Conservation (phyloP, 106 monocot genomes). For the Posidonia australis region DNA sequence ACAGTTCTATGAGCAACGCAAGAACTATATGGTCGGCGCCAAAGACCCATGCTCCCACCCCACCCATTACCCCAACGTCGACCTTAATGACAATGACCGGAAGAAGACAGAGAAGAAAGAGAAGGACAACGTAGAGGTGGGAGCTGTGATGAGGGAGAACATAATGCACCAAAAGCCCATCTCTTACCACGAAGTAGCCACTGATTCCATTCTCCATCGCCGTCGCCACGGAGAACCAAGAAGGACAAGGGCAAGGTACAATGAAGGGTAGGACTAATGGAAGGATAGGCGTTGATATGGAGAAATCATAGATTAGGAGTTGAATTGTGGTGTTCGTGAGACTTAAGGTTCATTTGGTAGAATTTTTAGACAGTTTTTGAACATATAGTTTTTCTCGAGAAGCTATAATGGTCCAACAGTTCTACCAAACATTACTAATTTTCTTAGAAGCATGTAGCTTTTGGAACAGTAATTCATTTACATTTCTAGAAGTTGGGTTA, state of each 20-base stretch:
- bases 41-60: constrained; percentile 2
- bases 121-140: background rate
- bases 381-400: constrained; percentile 84
- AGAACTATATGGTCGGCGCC: constrained; percentile 26
- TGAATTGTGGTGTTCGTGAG: constrained; percentile 80
- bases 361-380: constrained; percentile 80
- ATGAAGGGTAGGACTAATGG: constrained; percentile 6
- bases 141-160: constrained; percentile 20
- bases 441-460: too few species aligned
- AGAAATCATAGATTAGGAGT: constrained; percentile 20
- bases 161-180: constrained; percentile 8
- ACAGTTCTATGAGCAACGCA: constrained; percentile 74
- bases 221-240: constrained; percentile 52
- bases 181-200: constrained; percentile 12
- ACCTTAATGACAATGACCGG: constrained; percentile 25
- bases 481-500: too few species aligned
- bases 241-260: background rate
- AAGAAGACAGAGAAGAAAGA: constrained; percentile 10
- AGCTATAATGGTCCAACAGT: too few species aligned
- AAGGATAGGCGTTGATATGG: constrained; percentile 1
- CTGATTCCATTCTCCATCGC: constrained; percentile 2
- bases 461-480: too few species aligned
- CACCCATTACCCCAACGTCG: constrained; percentile 36
- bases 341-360: too few species aligned
- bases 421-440: too few species aligned